phyloP scores from a whole-genome alignment of 2,329 filamentous ascomycete genomes.

The Dactylellina haptotyla region DNA sequence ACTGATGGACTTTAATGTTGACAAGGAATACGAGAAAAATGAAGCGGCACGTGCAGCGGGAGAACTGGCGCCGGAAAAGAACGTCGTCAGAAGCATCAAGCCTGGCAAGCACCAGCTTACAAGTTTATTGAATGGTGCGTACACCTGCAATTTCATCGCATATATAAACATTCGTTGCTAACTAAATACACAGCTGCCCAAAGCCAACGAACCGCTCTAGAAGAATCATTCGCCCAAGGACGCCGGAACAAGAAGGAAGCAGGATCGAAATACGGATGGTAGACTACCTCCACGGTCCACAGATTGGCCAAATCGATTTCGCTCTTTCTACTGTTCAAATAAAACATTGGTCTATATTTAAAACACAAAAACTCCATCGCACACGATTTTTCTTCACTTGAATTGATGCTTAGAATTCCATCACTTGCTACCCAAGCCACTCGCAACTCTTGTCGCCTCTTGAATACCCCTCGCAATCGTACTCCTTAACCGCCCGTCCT shows the following conservation, averaged over 20 bases:
- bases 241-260: constrained; percentile 59
- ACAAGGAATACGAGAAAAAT: constrained; percentile 72
- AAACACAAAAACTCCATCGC: constrained; percentile 6
- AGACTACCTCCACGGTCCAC: constrained; percentile 16
- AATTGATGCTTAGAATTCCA: not conserved
- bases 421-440: constrained; percentile 56
- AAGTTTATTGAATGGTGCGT: constrained; percentile 72
- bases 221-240: constrained; percentile 58
- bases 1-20: constrained; percentile 73
- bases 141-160: constrained; percentile 62
- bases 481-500: constrained; percentile 74
- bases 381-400: constrained; percentile 13
- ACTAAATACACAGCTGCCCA: constrained; percentile 55
- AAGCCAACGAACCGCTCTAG: constrained; percentile 57
- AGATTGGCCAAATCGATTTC: constrained; percentile 4
- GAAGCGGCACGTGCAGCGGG: constrained; percentile 68
- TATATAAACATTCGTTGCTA: constrained; percentile 6
- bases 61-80: constrained; percentile 66
- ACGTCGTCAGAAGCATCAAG: constrained; percentile 72
- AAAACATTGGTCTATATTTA: constrained; percentile 36
- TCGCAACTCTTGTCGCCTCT: constrained; percentile 65
- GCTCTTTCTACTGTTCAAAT: constrained; percentile 33
- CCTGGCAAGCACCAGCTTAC: constrained; percentile 74
- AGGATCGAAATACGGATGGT: constrained; percentile 59
- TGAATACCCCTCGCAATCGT: constrained; percentile 63